Conservation (phyloP, 352 stramenopile species). For the Peronospora farinosa region DNA sequence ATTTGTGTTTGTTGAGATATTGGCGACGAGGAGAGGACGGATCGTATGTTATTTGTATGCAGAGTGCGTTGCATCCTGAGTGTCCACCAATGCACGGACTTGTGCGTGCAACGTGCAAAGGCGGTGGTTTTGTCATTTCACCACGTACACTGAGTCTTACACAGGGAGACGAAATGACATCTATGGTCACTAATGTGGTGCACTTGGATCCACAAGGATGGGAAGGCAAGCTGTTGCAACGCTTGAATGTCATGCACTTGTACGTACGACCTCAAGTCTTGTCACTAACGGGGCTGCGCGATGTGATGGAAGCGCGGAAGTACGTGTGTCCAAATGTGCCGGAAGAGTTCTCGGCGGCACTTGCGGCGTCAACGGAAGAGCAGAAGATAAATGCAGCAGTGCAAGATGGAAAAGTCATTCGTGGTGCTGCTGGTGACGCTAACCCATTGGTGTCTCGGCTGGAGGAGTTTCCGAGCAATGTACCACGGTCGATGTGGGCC, state of each 20-base stretch:
- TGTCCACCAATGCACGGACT: slow-evolving; percentile 56
- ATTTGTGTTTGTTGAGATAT: slow-evolving; percentile 67
- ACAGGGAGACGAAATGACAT: slow-evolving; percentile 44
- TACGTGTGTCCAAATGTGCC: slow-evolving; percentile 66
- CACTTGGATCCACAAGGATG: slow-evolving; percentile 62
- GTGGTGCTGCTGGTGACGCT: slow-evolving; percentile 17
- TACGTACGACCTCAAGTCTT: slow-evolving; percentile 60
- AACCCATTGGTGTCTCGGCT: slow-evolving; percentile 21
- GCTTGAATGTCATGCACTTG: slow-evolving; percentile 46
- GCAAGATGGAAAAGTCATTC: slow-evolving; percentile 9
- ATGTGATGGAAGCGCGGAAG: slow-evolving; percentile 72
- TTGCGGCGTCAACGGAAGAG: slow-evolving; percentile 33
- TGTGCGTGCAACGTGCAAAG: slow-evolving; percentile 56
- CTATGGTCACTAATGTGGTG: slow-evolving; percentile 65
- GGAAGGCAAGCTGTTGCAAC: slow-evolving; percentile 57
- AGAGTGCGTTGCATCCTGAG: slow-evolving; percentile 69
- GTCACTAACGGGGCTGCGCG: slow-evolving; percentile 47
- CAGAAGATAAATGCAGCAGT: slow-evolving; percentile 10
- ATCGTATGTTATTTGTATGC: slow-evolving; percentile 71
- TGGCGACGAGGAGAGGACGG: slow-evolving; percentile 64
- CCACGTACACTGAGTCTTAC: slow-evolving; percentile 30
- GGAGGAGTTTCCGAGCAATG: slow-evolving; percentile 45
- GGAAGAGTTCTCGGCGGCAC: slow-evolving; percentile 46
- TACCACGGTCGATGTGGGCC: slow-evolving; percentile 63
- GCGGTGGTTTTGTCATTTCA: slow-evolving; percentile 57